Evolutionary conservation across 805 yeast genomes (phyloP).

Genomic region (Hanseniaspora valbyensis): DNA sequence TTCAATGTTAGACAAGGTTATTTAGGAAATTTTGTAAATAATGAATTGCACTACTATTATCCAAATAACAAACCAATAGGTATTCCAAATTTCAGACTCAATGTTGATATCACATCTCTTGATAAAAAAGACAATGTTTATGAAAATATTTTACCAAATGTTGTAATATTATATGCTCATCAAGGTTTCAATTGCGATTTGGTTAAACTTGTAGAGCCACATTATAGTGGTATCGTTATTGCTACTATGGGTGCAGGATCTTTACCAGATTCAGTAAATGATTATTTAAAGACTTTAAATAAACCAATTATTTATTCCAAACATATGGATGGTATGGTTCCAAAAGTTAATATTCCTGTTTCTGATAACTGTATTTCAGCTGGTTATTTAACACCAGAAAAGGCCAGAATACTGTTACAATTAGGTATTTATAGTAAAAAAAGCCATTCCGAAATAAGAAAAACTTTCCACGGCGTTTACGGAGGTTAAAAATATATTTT

Average conservation of each 20-base stretch:
- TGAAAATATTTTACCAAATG: constrained; percentile 27
- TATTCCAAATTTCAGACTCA: constrained; percentile 33
- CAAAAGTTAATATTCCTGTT: constrained; percentile 36
- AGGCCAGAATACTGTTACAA: constrained; percentile 48
- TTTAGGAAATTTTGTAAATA: constrained; percentile 57
- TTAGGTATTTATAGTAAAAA: constrained; percentile 39
- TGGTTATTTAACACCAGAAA: constrained; percentile 58
- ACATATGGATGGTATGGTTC: constrained; percentile 62
- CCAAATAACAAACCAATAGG: constrained; percentile 53
- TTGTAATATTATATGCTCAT: constrained; percentile 48
- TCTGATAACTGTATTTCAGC: constrained; percentile 43
- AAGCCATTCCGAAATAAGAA: constrained; percentile 32
- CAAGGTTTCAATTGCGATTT: constrained; percentile 47
- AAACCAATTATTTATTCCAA: constrained; percentile 55
- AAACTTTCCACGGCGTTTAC: constrained; percentile 41
- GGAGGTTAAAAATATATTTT: constrained; percentile 43
- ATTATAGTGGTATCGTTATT: constrained; percentile 46
- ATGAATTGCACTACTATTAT: constrained; percentile 51
- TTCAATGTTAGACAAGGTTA: constrained; percentile 64
- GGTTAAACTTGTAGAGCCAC: constrained; percentile 37
- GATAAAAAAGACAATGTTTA: constrained; percentile 13
- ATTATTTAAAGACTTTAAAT: constrained; percentile 25
- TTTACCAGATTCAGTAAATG: constrained; percentile 40
- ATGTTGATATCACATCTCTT: constrained; percentile 20
- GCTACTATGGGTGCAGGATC: constrained; percentile 71